Evolutionary conservation across 1,284 basidiomycete genomes (phyloP), one percentile per base, ranked within the genome.

Genomic region (Irpex sp.): DNA sequence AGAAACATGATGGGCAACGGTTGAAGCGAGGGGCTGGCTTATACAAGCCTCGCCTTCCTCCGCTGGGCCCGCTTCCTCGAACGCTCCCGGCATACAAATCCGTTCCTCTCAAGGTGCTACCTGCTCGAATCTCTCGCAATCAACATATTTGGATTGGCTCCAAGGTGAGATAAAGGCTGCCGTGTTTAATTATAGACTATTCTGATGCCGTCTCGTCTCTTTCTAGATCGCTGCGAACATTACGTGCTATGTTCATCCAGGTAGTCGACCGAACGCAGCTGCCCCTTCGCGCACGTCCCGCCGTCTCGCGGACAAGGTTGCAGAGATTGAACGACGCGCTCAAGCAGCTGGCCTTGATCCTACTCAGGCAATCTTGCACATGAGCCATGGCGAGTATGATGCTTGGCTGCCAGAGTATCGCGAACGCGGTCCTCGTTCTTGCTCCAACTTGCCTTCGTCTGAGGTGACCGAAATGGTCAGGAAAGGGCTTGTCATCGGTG

Each of bases 51-150:
- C 7, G 39, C 2, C 36, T 7, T 26, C 26, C 15, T 1, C 17
- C 19, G 17, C 63, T 68, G 33, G 67, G 71, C 5, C 68, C 71
- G 4, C 60, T 78, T 31, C 70, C 75, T 9, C 63, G 65, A 4
- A 67, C 61, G 8, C 68, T 88, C 51, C 84, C 85, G 17, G 77
- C 84, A 1, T 85, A 85, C 67, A 76, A 81, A 68, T 72, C 79
- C 33, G 75, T 81, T 60, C 72, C 80, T 7, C 72, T 77, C 65
- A 77, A 74, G 9, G 71, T 86, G 2, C 67, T 71, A 6, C 78
- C 72, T 51, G 72, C 77, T 50, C 71, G 71, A 3, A 83, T 87
- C 66, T 75, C 82, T 13, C 68, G 74, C 63, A 79, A 81, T 37
- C 76, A 79, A 60, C 87, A 88, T 68, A 74, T 74, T 15, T 71